Evolutionary conservation across 2,329 filamentous ascomycete genomes (phyloP), one percentile per base, ranked within the genome.

Genomic region (Trichoderma aggressivum): DNA sequence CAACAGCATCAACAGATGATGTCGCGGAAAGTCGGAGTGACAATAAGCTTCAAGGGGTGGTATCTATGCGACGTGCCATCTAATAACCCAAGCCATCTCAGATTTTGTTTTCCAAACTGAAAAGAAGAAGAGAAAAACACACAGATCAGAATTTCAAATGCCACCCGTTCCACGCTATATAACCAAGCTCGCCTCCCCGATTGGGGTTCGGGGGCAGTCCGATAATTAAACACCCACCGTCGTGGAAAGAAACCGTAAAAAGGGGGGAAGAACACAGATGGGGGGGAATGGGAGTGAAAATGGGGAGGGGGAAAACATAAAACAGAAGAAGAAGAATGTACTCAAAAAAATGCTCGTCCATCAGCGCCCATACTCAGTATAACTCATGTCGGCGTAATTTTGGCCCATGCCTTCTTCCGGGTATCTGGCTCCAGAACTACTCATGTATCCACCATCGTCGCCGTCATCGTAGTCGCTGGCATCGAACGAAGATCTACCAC

Each of bases 401-500:
- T 88, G 87, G 30, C 80, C 80, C 83, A 89, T 83, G 10, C 86
- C 84, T 1, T 86, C 86, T n/a, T 87, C 86, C 12, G 86, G 87
- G 71, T 85, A 89, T 0, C 87, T 87, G 5, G 86, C 89, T 36
- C 88, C 89, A 2, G 89, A 87, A 1, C 87, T 87, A 70, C 88
- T 90, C 50, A 91, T 85, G 75, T 91, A 91, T 24, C 91, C 90
- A 65, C 87, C 86, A 71, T 94, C 89, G 67, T 94, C 92, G 16
- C 88, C 90, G 59, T 92, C 91, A 71, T 92, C 91, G 74, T 91
- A 92, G 77, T 94, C 92, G 71, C 91, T 93, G 1, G 90, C 91
- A 77, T 97, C 94, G 76, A 95, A 96, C 74, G 91, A 94, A 74
- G 92, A 94, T 66, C 91, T 87, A 0, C 92, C 92, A 76, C 91